Evolutionary conservation across 495 filamentous ascomycete species (phyloP).

Genomic region (Trichocladium antarcticum): DNA sequence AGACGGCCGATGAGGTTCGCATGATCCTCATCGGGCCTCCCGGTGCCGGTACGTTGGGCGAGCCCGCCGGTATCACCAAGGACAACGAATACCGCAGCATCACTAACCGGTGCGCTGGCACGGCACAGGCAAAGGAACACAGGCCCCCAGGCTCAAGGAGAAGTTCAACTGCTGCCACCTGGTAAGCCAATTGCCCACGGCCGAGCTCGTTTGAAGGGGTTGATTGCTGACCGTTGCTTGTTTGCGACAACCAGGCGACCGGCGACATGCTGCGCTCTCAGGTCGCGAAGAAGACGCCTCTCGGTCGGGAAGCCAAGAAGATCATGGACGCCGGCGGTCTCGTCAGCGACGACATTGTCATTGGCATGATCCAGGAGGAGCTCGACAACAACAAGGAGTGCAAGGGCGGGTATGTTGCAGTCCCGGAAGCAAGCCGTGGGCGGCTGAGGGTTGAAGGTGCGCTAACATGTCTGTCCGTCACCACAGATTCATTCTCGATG

Average conservation of each 20-base stretch:
- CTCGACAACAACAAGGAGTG: conserved; percentile 88
- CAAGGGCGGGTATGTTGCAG: conserved; percentile 71
- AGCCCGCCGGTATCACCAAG: neutral
- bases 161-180: conserved; percentile 94
- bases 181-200: conserved; percentile 45
- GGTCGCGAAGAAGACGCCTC: conserved; percentile 91
- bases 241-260: conserved; percentile 55
- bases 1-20: conserved; percentile 57
- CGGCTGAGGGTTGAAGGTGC: neutral
- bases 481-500: conserved; percentile 91
- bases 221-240: conserved; percentile 3
- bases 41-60: conserved; percentile 69
- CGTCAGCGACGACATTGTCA: conserved; percentile 97
- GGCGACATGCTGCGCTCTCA: conserved; percentile 99
- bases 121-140: conserved; percentile 87
- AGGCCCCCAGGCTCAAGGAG: conserved; percentile 95
- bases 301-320: conserved; percentile 97
- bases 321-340: conserved; percentile 98
- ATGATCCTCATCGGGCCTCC: conserved; percentile 98
- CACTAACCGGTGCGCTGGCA: conserved; percentile 10
- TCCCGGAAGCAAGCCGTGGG: too few relatives aligned
- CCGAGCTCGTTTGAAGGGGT: neutral
- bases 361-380: conserved; percentile 98
- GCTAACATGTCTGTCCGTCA: conserved; percentile 1
- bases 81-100: neutral